These are phyloP conservation scores for Truncatella angustata DNA, from an alignment of 2,329 filamentous ascomycete species.

Conservation along the genomic window DNA sequence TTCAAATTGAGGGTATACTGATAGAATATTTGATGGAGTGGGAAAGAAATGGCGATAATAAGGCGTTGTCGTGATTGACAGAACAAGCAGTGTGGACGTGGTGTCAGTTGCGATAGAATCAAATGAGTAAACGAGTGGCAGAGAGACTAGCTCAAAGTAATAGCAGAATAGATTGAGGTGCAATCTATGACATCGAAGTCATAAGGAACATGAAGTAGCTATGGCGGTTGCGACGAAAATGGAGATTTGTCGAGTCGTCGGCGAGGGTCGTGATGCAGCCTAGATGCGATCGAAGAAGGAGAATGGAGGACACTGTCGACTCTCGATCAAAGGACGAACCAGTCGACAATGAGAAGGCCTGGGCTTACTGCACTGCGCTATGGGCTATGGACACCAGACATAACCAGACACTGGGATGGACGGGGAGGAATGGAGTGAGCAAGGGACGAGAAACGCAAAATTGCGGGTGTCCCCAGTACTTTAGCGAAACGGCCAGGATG, in stretches of 20 bases:
- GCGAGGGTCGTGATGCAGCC: not conserved
- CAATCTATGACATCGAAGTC: constrained; percentile 1
- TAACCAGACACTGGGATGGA: not conserved
- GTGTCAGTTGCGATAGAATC: not conserved
- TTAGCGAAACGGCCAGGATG: constrained; percentile 16
- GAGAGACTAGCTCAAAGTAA: constrained; percentile 45
- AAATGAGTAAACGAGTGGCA: constrained; percentile 39
- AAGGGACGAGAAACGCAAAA: constrained; percentile 18
- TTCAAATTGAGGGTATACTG: too few relatives aligned
- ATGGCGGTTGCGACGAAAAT: not conserved
- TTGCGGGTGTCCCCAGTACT: constrained; percentile 17
- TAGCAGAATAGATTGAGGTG: not conserved
- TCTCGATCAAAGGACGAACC: not conserved
- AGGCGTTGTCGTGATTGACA: not conserved
- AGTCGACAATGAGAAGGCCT: constrained; percentile 1
- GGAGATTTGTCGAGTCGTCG: constrained; percentile 4
- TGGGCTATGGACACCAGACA: not conserved
- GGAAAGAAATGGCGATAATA: too few relatives aligned
- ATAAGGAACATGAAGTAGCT: not conserved
- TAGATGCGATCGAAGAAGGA: not conserved
- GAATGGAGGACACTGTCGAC: not conserved
- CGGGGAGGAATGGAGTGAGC: constrained; percentile 7
- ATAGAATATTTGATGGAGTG: too few relatives aligned
- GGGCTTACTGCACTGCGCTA: not conserved
- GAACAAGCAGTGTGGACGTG: not conserved